Conservation (phyloP, 495 filamentous ascomycete species). For the Tuber microsphaerosporum region DNA sequence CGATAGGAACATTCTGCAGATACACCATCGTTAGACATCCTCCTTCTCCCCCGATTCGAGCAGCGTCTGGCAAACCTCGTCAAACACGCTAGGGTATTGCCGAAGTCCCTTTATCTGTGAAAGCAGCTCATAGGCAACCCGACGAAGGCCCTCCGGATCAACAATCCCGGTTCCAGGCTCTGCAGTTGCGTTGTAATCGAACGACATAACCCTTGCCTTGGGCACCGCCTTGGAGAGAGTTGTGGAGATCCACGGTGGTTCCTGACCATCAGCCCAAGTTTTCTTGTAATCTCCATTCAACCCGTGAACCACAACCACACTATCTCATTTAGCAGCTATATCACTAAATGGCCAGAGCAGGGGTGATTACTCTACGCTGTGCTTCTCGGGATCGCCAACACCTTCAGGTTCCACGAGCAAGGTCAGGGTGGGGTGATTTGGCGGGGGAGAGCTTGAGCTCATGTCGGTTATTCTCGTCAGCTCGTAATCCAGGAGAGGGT, state of each 20-base stretch:
- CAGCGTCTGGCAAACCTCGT: background rate
- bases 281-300: constrained; percentile 1
- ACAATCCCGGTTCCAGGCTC: background rate
- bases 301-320: constrained; percentile 1
- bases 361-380: background rate
- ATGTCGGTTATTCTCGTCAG: background rate
- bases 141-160: background rate
- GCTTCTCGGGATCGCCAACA: background rate
- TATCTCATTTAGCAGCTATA: background rate
- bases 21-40: background rate
- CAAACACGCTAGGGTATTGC: background rate
- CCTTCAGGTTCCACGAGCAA: background rate
- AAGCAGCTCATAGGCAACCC: background rate
- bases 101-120: constrained; percentile 1
- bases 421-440: background rate
- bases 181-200: background rate
- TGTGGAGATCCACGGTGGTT: background rate
- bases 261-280: background rate
- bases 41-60: background rate
- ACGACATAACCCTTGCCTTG: background rate
- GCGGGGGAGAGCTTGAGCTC: background rate
- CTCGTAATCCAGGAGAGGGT: background rate
- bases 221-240: background rate
- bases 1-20: background rate
- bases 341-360: background rate